phyloP scores from a whole-genome alignment of 768 basidiomycete genomes.

The Cytidiella melzeri region DNA sequence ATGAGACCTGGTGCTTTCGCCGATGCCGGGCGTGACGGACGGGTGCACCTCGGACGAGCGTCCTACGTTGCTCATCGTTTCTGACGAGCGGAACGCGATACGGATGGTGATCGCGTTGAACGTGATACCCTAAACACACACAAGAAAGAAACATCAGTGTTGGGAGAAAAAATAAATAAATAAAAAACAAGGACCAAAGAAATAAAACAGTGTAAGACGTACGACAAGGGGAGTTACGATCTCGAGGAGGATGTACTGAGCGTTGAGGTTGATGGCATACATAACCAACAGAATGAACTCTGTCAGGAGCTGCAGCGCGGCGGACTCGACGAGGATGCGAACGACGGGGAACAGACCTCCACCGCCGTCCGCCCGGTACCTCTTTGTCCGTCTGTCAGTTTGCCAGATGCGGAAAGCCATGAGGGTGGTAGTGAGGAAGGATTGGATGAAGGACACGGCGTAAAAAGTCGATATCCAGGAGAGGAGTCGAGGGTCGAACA shows the following conservation, averaged over 20 bases:
- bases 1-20: neutral
- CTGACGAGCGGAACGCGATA: conserved; percentile 12
- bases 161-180: too few relatives aligned
- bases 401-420: conserved; percentile 21
- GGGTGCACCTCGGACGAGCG: neutral
- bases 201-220: neutral
- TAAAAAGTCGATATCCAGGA: conserved; percentile 19
- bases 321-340: conserved; percentile 21
- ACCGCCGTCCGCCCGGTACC: conserved; percentile 8
- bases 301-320: conserved; percentile 12
- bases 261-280: conserved; percentile 15
- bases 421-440: conserved; percentile 19
- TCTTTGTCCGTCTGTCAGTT: conserved; percentile 6
- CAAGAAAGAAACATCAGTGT: too few relatives aligned
- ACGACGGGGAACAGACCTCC: conserved; percentile 14
- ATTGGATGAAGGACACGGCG: conserved; percentile 19
- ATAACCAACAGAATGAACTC: conserved; percentile 16
- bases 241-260: conserved; percentile 18
- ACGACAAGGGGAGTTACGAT: conserved; percentile 10
- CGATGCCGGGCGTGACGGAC: neutral
- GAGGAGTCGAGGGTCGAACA: conserved; percentile 17
- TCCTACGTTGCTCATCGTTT: neutral
- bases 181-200: too few relatives aligned
- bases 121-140: conserved; percentile 21
- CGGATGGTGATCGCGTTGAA: conserved; percentile 23